phyloP scores from a whole-genome alignment of 1,284 basidiomycete species.

The Sutorius eximius region DNA sequence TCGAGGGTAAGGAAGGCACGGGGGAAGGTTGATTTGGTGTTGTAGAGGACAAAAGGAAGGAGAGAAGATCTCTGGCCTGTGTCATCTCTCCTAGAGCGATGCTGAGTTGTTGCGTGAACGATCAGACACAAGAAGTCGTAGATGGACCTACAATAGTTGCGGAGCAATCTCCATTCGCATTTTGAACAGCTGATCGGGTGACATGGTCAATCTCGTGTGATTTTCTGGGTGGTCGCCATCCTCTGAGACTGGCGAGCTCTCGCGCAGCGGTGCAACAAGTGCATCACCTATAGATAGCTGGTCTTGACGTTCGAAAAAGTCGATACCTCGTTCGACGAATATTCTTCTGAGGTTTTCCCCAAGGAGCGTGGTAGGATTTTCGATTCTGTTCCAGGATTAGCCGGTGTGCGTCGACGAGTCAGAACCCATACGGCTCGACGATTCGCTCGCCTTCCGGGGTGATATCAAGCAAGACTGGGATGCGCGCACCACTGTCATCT shows the following conservation, averaged over 20 bases:
- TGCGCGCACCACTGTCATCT: constrained; percentile 62
- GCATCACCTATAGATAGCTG: constrained; percentile 27
- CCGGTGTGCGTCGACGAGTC: constrained; percentile 12
- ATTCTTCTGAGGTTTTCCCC: constrained; percentile 67
- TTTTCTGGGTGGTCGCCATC: constrained; percentile 35
- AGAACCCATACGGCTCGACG: constrained; percentile 61
- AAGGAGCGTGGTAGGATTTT: constrained; percentile 52
- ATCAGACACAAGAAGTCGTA: background rate
- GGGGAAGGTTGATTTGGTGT: constrained; percentile 26
- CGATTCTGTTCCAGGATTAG: constrained; percentile 41
- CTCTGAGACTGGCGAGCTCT: constrained; percentile 26
- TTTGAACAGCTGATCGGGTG: constrained; percentile 67
- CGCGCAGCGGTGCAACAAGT: constrained; percentile 25
- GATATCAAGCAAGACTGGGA: constrained; percentile 69
- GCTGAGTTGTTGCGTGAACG: constrained; percentile 40
- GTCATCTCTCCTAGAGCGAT: constrained; percentile 75
- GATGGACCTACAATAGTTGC: constrained; percentile 60
- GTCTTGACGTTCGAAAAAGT: constrained; percentile 67
- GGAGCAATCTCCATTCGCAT: constrained; percentile 71
- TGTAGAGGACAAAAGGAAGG: constrained; percentile 50
- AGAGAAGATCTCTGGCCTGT: constrained; percentile 67
- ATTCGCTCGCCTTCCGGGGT: constrained; percentile 64
- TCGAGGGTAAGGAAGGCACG: constrained; percentile 29
- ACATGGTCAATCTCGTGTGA: constrained; percentile 50
- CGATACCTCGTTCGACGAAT: constrained; percentile 66